Evolutionary conservation across 257 asterid genomes (phyloP).

Genomic region (Mitragyna speciosa): DNA sequence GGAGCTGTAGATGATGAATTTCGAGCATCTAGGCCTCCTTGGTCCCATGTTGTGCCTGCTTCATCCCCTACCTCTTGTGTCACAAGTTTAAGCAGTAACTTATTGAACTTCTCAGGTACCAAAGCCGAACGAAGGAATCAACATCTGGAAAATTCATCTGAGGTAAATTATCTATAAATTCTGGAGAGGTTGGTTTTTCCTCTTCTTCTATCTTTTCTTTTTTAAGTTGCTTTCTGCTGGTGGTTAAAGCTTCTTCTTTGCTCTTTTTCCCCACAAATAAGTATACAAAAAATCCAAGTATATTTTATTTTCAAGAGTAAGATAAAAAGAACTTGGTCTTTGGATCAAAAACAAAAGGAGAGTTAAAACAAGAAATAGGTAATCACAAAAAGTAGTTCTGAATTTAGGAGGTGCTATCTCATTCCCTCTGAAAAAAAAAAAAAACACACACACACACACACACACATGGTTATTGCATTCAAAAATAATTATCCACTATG

Average conservation of each 20-base stretch:
- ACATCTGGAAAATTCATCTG: conserved; percentile 58
- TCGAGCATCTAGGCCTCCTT: conserved; percentile 34
- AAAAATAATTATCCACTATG: not conserved
- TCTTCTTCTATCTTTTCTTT: not conserved
- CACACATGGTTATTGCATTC: not conserved
- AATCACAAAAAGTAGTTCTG: not conserved
- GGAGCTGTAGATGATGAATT: conserved; percentile 29
- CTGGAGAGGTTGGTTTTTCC: not conserved
- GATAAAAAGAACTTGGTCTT: too few species aligned
- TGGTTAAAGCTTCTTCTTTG: not conserved
- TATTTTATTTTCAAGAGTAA: not conserved
- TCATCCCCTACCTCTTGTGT: conserved; percentile 68
- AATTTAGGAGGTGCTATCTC: not conserved
- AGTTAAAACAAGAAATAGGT: too few species aligned
- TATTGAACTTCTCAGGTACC: conserved; percentile 52
- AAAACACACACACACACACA: too few species aligned
- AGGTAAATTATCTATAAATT: conserved; percentile 36
- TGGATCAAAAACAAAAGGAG: too few species aligned
- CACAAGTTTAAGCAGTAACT: conserved; percentile 48
- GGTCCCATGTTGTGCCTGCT: conserved; percentile 45
- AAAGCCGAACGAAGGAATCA: conserved; percentile 35
- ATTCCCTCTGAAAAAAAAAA: too few species aligned
- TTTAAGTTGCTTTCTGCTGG: too few species aligned
- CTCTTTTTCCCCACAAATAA: not conserved
- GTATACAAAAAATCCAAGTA: not conserved